These are phyloP conservation scores for Diplodia sapinea DNA, from an alignment of 2,329 filamentous ascomycete species.

Conservation along the genomic window DNA sequence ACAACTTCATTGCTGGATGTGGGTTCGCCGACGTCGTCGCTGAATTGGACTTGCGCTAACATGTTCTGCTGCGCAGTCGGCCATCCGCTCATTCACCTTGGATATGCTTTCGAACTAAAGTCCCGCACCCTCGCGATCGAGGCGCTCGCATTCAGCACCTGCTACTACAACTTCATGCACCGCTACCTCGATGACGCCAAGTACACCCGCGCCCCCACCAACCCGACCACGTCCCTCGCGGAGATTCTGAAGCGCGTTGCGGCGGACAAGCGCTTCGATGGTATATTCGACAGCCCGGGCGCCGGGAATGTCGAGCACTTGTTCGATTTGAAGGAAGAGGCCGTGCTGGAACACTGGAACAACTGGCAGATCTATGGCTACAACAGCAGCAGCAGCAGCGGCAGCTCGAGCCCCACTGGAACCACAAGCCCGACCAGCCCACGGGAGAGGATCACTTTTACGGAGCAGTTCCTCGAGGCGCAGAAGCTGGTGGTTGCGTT, in stretches of 20 bases:
- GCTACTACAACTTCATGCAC: conserved; percentile 63
- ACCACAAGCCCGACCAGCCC: conserved; percentile 20
- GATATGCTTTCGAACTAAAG: conserved; percentile 89
- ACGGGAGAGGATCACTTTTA: conserved; percentile 48
- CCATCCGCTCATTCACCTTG: conserved; percentile 91
- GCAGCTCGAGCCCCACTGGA: conserved; percentile 18
- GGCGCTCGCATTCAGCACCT: conserved; percentile 72
- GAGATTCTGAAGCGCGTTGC: conserved; percentile 74
- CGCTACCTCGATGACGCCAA: conserved; percentile 72
- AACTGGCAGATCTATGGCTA: conserved; percentile 64
- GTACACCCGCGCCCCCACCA: conserved; percentile 69
- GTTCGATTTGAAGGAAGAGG: conserved; percentile 70
- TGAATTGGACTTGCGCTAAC: background rate
- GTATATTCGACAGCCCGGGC: conserved; percentile 64
- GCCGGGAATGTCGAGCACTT: conserved; percentile 69
- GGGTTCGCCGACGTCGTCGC: conserved; percentile 46
- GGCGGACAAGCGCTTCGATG: conserved; percentile 72
- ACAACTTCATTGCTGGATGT: conserved; percentile 80
- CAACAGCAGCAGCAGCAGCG: conserved; percentile 10
- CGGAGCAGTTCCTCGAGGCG: conserved; percentile 75
- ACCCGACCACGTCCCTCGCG: conserved; percentile 65
- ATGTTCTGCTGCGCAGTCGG: conserved; percentile 63
- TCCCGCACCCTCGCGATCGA: conserved; percentile 88
- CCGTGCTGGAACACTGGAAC: conserved; percentile 88
- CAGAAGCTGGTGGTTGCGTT: conserved; percentile 63